Percentiles rank a stretch among this genome's conserved stretches.
phyloP scores from a whole-genome alignment of 108 stramenopile genomes.

The Nannochloropsis granulata region DNA sequence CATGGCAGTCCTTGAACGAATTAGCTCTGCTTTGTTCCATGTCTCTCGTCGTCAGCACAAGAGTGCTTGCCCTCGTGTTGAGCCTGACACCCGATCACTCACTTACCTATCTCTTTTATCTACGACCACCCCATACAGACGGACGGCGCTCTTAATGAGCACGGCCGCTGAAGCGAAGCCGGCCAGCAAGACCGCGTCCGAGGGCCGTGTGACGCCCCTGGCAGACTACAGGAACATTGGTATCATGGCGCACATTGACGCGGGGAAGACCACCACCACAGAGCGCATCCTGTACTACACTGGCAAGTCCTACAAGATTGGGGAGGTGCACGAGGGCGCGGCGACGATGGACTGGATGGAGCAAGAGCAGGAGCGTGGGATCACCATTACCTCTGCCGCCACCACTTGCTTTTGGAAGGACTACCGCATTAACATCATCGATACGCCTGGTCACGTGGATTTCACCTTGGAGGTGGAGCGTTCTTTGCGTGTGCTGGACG shows the following conservation, averaged over 20 bases:
- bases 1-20: too few species aligned
- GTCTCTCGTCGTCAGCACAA: too few species aligned
- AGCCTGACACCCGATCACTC: too few species aligned
- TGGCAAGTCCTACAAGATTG: constrained; percentile 42
- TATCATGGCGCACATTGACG: constrained; percentile 45
- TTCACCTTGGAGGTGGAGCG: constrained; percentile 92
- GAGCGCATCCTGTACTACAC: constrained; percentile 43
- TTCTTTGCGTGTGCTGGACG: constrained; percentile 85
- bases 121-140: background rate
- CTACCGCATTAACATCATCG: constrained; percentile 94
- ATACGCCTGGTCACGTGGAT: constrained; percentile 99
- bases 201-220: background rate
- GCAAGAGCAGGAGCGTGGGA: constrained; percentile 74
- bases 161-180: background rate
- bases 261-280: constrained; percentile 39
- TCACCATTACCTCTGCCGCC: constrained; percentile 95
- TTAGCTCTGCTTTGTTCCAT: too few species aligned
- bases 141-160: background rate
- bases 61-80: too few species aligned
- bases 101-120: too few species aligned
- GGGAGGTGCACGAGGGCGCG: constrained; percentile 39
- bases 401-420: constrained; percentile 82
- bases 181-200: background rate
- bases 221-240: constrained; percentile 89
- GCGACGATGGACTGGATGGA: constrained; percentile 46